Evolutionary conservation across 345 rosid genomes (phyloP).

Genomic region (Acer saccharum): DNA sequence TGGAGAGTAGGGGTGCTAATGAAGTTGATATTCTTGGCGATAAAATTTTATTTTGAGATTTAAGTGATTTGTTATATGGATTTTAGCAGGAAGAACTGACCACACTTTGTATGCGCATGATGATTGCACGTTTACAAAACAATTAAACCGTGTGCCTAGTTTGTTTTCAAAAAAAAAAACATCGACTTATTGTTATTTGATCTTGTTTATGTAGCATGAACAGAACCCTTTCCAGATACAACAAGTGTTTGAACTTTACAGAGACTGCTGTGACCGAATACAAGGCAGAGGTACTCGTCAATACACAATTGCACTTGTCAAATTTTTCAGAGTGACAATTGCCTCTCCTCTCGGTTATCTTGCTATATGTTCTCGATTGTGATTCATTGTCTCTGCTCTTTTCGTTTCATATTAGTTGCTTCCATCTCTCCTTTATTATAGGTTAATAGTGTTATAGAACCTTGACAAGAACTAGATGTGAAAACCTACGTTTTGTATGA

Average conservation of each 20-base stretch:
- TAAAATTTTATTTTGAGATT: neutral
- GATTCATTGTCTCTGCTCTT: neutral
- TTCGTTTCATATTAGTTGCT: neutral
- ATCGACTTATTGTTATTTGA: constrained; percentile 9
- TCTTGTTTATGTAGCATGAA: constrained; percentile 58
- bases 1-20: neutral
- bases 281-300: constrained; percentile 56
- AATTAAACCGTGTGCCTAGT: neutral
- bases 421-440: neutral
- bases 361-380: neutral
- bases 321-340: neutral
- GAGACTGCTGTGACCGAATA: constrained; percentile 44
- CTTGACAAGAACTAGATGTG: too few relatives aligned
- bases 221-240: constrained; percentile 70
- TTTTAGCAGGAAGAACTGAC: neutral
- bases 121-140: neutral
- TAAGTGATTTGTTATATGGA: neutral
- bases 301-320: constrained; percentile 6
- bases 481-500: neutral
- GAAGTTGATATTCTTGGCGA: neutral
- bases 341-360: neutral
- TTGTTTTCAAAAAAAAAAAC: neutral
- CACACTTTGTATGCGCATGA: neutral
- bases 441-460: too few relatives aligned
- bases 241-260: constrained; percentile 50